Conservation (phyloP, 1,284 basidiomycete species). For the Tilletia walkeri region DNA sequence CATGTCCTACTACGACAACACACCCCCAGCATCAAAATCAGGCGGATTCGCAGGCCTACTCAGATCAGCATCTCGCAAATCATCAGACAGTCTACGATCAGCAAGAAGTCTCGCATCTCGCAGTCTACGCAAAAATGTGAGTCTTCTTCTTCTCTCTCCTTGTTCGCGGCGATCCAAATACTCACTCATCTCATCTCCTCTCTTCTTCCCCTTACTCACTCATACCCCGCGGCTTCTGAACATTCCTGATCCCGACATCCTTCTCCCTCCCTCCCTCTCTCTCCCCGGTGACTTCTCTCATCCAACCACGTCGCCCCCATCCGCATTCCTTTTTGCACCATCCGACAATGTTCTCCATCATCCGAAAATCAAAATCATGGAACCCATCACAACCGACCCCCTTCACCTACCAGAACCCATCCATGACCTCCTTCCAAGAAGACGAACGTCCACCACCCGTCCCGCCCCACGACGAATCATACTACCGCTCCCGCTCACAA, state of each 20-base stretch:
- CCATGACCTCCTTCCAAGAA: conserved; percentile 7
- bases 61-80: not conserved
- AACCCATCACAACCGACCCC: no score
- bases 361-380: no score
- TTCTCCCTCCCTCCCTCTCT: not conserved
- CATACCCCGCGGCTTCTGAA: not conserved
- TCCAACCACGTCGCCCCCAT: not conserved
- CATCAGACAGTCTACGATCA: not conserved
- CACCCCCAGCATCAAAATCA: not conserved
- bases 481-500: conserved; percentile 14
- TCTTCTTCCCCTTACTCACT: not conserved
- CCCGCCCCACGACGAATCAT: conserved; percentile 14
- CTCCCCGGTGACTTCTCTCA: not conserved
- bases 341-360: not conserved
- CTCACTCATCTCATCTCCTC: not conserved
- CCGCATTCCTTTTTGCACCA: not conserved
- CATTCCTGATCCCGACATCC: not conserved
- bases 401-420: not conserved
- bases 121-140: conserved; percentile 13
- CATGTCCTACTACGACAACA: not conserved
- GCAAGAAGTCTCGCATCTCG: not conserved
- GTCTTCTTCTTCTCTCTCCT: not conserved
- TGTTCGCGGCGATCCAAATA: not conserved
- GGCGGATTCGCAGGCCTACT: conserved; percentile 11
- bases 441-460: not conserved